A percentile compares a stretch with the other conserved stretches of the same genome.
These are phyloP conservation scores for Bipolaris cookei DNA, from an alignment of 2,329 filamentous ascomycete species.

Conservation along the genomic window DNA sequence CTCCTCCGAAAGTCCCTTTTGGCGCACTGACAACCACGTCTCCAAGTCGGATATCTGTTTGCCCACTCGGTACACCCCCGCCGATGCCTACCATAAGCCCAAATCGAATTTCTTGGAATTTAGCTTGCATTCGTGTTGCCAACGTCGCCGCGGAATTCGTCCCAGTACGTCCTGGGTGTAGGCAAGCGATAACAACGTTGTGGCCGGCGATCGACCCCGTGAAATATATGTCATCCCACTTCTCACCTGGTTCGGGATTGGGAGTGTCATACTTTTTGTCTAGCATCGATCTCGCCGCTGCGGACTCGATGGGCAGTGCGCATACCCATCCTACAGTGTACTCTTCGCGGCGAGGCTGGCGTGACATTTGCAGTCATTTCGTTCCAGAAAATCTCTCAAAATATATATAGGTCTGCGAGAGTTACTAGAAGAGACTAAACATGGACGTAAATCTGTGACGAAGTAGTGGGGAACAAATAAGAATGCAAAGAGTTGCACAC, in stretches of 20 bases:
- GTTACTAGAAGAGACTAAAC: not conserved
- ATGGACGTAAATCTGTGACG: not conserved
- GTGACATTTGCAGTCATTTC: not conserved
- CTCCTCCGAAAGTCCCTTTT: conserved; percentile 6
- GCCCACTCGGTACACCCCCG: conserved; percentile 33
- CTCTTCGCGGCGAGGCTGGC: conserved; percentile 14
- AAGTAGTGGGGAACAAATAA: not conserved
- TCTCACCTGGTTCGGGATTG: conserved; percentile 30
- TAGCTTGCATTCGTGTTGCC: conserved; percentile 37
- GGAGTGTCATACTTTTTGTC: conserved; percentile 23
- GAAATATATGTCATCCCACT: conserved; percentile 29
- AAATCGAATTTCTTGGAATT: conserved; percentile 46
- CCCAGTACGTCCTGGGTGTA: conserved; percentile 41
- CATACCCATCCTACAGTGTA: conserved; percentile 27
- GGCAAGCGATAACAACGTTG: conserved; percentile 38
- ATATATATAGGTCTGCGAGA: not conserved
- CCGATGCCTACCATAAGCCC: conserved; percentile 56
- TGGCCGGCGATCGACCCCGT: conserved; percentile 40
- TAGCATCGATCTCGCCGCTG: conserved; percentile 16
- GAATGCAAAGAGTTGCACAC: no score
- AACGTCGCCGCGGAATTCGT: conserved; percentile 43
- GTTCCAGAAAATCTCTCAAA: not conserved
- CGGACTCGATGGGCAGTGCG: conserved; percentile 20
- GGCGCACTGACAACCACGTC: conserved; percentile 36
- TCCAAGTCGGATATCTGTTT: conserved; percentile 32